These are phyloP conservation scores for Ogataea zsoltii DNA, from an alignment of 805 yeast genomes.

Conservation along the genomic window DNA sequence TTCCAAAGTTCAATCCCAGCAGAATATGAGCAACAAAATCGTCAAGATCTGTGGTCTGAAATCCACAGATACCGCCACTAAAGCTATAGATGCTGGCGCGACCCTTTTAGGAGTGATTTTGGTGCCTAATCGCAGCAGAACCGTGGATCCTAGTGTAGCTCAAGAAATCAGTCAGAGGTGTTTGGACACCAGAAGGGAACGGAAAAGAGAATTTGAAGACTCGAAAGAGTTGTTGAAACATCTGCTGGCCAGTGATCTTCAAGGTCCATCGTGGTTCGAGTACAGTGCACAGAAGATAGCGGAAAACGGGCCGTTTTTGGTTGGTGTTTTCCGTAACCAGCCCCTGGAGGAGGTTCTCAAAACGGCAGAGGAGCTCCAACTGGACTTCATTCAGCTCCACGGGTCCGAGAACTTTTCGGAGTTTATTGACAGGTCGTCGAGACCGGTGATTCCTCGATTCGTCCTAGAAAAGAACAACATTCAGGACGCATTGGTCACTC, in stretches of 20 bases:
- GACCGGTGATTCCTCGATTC: constrained; percentile 74
- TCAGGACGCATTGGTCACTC: constrained; percentile 23
- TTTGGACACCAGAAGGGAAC: constrained; percentile 23
- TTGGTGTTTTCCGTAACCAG: constrained; percentile 92
- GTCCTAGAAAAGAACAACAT: constrained; percentile 54
- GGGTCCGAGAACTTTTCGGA: constrained; percentile 65
- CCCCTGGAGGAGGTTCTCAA: constrained; percentile 57
- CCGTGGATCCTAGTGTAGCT: constrained; percentile 54
- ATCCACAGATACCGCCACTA: constrained; percentile 64
- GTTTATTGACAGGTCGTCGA: constrained; percentile 37
- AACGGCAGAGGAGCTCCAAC: constrained; percentile 42
- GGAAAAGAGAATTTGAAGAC: constrained; percentile 24
- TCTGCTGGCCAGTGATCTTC: constrained; percentile 19
- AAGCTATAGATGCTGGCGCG: constrained; percentile 72
- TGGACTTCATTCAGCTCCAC: constrained; percentile 88
- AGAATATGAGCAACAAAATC: constrained; percentile 31
- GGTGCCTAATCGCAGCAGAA: constrained; percentile 80
- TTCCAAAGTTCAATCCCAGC: too few species aligned
- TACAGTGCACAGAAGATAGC: constrained; percentile 26
- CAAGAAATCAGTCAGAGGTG: constrained; percentile 40
- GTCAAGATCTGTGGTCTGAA: constrained; percentile 87
- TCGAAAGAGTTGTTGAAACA: constrained; percentile 27
- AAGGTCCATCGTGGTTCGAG: constrained; percentile 37
- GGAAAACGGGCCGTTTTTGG: constrained; percentile 63
- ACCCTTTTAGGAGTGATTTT: constrained; percentile 80